Percentiles rank a stretch among this genome's conserved stretches.
Conservation (phyloP, 805 yeast genomes). For the Candida glaebosa region DNA sequence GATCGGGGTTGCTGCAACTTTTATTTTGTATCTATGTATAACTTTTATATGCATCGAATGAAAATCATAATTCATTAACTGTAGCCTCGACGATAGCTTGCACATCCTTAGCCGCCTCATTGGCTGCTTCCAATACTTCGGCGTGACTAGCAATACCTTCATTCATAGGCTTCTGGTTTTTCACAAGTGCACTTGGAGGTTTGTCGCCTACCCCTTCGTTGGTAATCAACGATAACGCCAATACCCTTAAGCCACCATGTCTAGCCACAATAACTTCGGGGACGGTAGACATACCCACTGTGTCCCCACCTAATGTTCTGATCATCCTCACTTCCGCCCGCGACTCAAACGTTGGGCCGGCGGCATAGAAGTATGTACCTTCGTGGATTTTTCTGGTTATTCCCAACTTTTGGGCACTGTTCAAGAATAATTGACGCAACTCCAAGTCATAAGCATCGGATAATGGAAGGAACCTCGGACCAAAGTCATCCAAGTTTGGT, state of each 20-base stretch:
- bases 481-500: conserved; percentile 72
- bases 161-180: conserved; percentile 49
- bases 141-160: conserved; percentile 84
- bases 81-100: conserved; percentile 63
- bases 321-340: conserved; percentile 88
- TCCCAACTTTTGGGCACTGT: conserved; percentile 45
- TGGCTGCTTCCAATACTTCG: conserved; percentile 86
- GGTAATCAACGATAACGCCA: conserved; percentile 85
- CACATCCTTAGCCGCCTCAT: conserved; percentile 77
- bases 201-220: conserved; percentile 71
- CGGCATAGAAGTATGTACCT: conserved; percentile 79
- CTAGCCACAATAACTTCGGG: conserved; percentile 94
- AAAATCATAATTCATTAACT: conserved; percentile 40
- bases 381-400: conserved; percentile 70
- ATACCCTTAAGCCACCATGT: conserved; percentile 76
- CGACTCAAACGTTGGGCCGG: conserved; percentile 93
- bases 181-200: conserved; percentile 64
- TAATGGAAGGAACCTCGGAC: conserved; percentile 84
- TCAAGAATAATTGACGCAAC: conserved; percentile 59
- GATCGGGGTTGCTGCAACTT: not conserved
- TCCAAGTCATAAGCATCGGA: conserved; percentile 85
- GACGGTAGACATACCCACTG: conserved; percentile 97
- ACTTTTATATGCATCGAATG: not conserved
- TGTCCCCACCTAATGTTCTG: conserved; percentile 75
- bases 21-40: not conserved